These are phyloP conservation scores for Mortierella sp. DNA, from an alignment of 371 early-diverging fungal species.

Conservation along the genomic window DNA sequence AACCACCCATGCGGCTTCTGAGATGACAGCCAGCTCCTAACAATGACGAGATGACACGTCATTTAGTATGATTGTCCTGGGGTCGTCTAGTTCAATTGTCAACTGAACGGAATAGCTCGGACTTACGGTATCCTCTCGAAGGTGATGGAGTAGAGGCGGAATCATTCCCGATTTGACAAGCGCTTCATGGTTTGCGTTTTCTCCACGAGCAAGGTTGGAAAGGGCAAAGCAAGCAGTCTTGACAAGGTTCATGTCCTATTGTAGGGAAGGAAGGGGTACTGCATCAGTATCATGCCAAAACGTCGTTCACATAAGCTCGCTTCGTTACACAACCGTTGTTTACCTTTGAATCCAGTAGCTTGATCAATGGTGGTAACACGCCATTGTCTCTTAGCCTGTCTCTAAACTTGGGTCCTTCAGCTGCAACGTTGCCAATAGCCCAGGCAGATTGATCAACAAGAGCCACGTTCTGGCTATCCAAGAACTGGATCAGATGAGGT, in stretches of 20 bases:
- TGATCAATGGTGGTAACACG: slow-evolving; percentile 65
- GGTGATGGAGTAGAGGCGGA: slow-evolving; percentile 57
- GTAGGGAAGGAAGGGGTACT: neutral
- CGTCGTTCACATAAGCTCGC: neutral
- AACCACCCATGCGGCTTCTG: slow-evolving; percentile 78
- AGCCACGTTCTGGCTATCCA: slow-evolving; percentile 66
- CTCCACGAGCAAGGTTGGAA: slow-evolving; percentile 77
- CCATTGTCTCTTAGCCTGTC: slow-evolving; percentile 69
- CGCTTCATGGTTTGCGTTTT: slow-evolving; percentile 62
- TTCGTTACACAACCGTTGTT: too few relatives aligned
- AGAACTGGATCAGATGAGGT: slow-evolving; percentile 68
- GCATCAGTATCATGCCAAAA: slow-evolving; percentile 1
- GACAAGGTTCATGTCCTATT: slow-evolving; percentile 61
- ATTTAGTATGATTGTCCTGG: too few relatives aligned
- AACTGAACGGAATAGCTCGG: neutral
- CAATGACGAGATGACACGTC: neutral
- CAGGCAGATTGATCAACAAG: slow-evolving; percentile 81
- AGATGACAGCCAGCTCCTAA: slow-evolving; percentile 63
- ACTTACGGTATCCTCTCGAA: slow-evolving; percentile 54
- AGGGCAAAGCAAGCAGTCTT: slow-evolving; percentile 82
- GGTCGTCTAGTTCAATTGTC: too few relatives aligned
- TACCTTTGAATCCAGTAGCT: slow-evolving; percentile 63
- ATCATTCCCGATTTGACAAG: slow-evolving; percentile 60
- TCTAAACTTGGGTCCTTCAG: slow-evolving; percentile 70
- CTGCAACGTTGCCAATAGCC: slow-evolving; percentile 78